Evolutionary conservation across 305 asterid species (phyloP).

Genomic region (Solanum chacoense): DNA sequence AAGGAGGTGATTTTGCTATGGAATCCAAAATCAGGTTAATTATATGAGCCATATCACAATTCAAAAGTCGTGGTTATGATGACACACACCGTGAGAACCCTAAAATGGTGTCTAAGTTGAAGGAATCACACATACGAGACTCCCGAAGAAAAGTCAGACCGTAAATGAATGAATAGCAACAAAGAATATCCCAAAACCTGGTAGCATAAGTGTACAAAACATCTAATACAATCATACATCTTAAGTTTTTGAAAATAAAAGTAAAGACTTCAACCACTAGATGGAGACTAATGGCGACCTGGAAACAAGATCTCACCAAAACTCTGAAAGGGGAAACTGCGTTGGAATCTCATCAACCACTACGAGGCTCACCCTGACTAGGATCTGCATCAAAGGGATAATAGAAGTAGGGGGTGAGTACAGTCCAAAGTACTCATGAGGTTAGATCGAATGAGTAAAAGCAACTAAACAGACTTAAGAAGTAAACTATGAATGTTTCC

Average conservation of each 20-base stretch:
- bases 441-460: not conserved
- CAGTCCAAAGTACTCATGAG: not conserved
- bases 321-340: too few relatives aligned
- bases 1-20: not conserved
- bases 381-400: not conserved
- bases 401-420: not conserved
- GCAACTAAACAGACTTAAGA: not conserved
- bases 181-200: not conserved
- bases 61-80: not conserved
- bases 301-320: not conserved
- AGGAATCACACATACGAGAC: not conserved
- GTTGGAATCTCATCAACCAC: too few relatives aligned
- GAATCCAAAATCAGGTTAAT: not conserved
- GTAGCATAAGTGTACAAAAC: not conserved
- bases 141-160: not conserved
- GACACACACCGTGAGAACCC: not conserved
- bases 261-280: not conserved
- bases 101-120: not conserved
- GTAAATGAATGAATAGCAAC: not conserved
- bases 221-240: not conserved
- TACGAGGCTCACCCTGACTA: not conserved
- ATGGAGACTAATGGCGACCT: not conserved
- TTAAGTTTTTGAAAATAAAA: too few relatives aligned
- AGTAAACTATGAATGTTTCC: not conserved
- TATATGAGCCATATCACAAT: not conserved